Conservation (phyloP, 2,329 filamentous ascomycete species). For the Aspergillus fumigatiaffinis region DNA sequence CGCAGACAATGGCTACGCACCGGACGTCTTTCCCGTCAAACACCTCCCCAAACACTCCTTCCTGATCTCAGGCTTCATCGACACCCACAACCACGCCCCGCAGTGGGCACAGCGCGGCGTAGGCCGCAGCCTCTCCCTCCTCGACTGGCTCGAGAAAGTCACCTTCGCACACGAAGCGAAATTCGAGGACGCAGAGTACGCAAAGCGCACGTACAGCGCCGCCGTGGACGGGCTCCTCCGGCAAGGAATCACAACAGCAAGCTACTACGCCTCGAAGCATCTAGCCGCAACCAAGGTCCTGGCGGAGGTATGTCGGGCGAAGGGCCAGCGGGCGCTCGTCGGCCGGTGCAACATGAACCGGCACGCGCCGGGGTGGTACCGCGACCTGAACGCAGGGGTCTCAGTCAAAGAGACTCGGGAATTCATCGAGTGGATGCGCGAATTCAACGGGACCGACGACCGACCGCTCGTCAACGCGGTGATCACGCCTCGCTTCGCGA, state of each 20-base stretch:
- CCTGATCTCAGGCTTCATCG: slow-evolving; percentile 44
- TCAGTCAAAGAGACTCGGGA: slow-evolving; percentile 50
- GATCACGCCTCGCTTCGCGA: slow-evolving; percentile 59
- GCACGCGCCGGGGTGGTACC: slow-evolving; percentile 49
- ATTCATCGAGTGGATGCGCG: slow-evolving; percentile 48
- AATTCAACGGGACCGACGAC: slow-evolving; percentile 39
- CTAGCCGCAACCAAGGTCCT: slow-evolving; percentile 28
- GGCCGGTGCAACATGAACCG: slow-evolving; percentile 39
- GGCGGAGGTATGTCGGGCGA: slow-evolving; percentile 28
- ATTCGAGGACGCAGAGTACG: slow-evolving; percentile 54
- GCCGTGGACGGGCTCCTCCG: slow-evolving; percentile 57
- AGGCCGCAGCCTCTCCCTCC: slow-evolving; percentile 38
- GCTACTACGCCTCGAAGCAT: slow-evolving; percentile 35
- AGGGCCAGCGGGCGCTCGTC: slow-evolving; percentile 34
- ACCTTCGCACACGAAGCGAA: slow-evolving; percentile 63
- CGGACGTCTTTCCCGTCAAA: slow-evolving; percentile 24
- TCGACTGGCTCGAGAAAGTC: slow-evolving; percentile 62
- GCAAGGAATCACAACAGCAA: slow-evolving; percentile 44
- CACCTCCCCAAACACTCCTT: slow-evolving; percentile 27
- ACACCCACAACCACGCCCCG: slow-evolving; percentile 67
- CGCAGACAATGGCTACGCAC: slow-evolving; percentile 21
- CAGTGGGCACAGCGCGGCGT: slow-evolving; percentile 48
- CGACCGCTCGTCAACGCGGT: slow-evolving; percentile 46
- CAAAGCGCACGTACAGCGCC: slow-evolving; percentile 47
- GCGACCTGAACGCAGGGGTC: slow-evolving; percentile 44